Evolutionary conservation across 31 red algal genomes (phyloP), one percentile per base, ranked within the genome.

Genomic region (Endocladia muricata): DNA sequence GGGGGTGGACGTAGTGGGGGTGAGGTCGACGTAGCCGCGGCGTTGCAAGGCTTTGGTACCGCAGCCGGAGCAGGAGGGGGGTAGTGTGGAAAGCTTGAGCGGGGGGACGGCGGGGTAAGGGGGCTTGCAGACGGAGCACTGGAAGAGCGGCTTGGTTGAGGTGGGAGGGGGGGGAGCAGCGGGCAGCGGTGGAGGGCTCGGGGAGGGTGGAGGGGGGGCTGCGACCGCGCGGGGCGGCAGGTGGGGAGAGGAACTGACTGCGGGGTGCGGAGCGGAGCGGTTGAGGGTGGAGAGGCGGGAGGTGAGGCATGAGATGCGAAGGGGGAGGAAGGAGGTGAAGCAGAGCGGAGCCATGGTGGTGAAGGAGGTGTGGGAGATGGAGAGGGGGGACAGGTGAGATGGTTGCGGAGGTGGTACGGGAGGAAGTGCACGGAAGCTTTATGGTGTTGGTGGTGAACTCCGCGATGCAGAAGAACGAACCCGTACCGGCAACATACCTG

Each of bases 21-120:
- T 89, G 29, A 89, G 67, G 56, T 89, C 85, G n/a, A 80, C 68
- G 56, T 33, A 89, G 68, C 55, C 75, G 55, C 33, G 8, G 41
- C 29, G 66, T 42, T 54, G 58, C 28, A 69, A 52, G 85, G 76
- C 64, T 6, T 39, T 4, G 41, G 44, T 73, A 33, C 22, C 26
- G 55, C 85, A 89, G 3, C 19, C 13, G 37, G 56, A 7, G 36
- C 85, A 89, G n/a, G 55, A 26, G 68, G 17, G 26, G 13, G 79
- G 79, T 26, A 83, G 68, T 17, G 43, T 25, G 33, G 25, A 2
- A 1, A 70, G 5, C 21, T 34, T 62, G n/a, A 15, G 28, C 5
- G 31, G 32, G 13, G 28, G 37, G 30, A 22, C 55, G n/a, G 68
- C 15, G 2, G 68, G 67, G 39, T 66, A 68, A 7, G 68, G 8